Percentiles rank a stretch among this genome's conserved stretches.
These are phyloP conservation scores for Cnidoscolus chayamansa DNA, from an alignment of 441 rosid genomes.

Conservation along the genomic window DNA sequence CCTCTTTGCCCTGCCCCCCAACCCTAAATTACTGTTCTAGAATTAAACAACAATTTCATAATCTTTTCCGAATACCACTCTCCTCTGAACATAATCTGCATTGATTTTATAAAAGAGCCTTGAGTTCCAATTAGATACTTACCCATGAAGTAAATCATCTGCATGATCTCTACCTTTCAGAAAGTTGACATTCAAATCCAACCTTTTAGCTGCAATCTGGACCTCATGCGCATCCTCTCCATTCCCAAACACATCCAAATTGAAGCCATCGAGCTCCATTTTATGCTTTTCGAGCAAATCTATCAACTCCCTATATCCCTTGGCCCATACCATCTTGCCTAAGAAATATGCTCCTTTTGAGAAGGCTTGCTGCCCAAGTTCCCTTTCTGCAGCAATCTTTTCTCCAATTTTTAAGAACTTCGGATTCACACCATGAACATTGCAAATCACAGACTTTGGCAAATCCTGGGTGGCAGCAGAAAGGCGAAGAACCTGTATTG, in stretches of 20 bases:
- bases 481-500: conserved; percentile 81
- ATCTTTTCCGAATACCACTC: not conserved
- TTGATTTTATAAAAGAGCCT: not conserved
- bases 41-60: not conserved
- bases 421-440: conserved; percentile 95
- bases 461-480: conserved; percentile 95
- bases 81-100: conserved; percentile 2
- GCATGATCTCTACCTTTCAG: conserved; percentile 94
- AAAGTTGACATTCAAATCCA: conserved; percentile 74
- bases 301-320: conserved; percentile 90
- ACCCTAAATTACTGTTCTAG: not conserved
- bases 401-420: conserved; percentile 92
- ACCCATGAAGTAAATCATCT: conserved; percentile 89
- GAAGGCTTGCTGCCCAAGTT: conserved; percentile 86
- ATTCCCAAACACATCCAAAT: conserved; percentile 87
- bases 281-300: conserved; percentile 76
- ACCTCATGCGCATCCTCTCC: conserved; percentile 94
- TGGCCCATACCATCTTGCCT: conserved; percentile 99
- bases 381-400: conserved; percentile 67
- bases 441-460: conserved; percentile 86
- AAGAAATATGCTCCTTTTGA: conserved; percentile 94
- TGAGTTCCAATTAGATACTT: conserved; percentile 24
- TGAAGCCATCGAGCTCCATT: conserved; percentile 73
- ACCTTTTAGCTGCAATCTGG: conserved; percentile 61
- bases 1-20: no score